Percentiles rank a stretch among this genome's conserved stretches.
These are phyloP conservation scores for Cyberlindnera bimundalis DNA, from an alignment of 805 yeast genomes.

Conservation along the genomic window DNA sequence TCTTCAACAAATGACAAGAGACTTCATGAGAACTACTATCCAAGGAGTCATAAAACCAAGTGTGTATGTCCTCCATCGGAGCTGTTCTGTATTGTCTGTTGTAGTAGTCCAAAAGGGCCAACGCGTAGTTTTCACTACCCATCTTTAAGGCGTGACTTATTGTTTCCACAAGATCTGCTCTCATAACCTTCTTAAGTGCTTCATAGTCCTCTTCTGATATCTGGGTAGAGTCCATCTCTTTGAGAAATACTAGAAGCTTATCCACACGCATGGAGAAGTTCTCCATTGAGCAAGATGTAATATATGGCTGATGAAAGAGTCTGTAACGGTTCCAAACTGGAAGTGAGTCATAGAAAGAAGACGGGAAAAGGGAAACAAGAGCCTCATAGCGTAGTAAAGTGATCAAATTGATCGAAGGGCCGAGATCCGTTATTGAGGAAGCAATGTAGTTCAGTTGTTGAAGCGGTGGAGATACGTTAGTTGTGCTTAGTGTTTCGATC, in stretches of 20 bases:
- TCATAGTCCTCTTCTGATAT: constrained; percentile 1
- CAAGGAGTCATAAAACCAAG: constrained; percentile 7
- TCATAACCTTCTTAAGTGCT: constrained; percentile 4
- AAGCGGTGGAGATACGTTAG: not conserved
- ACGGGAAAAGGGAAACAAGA: not conserved
- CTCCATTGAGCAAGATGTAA: constrained; percentile 1
- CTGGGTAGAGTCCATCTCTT: constrained; percentile 3
- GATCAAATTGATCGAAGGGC: not conserved
- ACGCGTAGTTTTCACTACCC: constrained; percentile 5
- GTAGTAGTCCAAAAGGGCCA: constrained; percentile 7
- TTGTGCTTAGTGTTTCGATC: not conserved
- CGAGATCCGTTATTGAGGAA: not conserved
- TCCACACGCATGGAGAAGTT: not conserved
- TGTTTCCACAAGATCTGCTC: constrained; percentile 11
- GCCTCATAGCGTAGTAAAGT: constrained; percentile 1
- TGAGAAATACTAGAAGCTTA: constrained; percentile 2
- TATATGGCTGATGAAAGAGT: constrained; percentile 7
- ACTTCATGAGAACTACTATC: not conserved
- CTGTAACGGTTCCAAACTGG: constrained; percentile 3
- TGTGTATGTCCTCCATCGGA: constrained; percentile 8
- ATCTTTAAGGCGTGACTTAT: constrained; percentile 2
- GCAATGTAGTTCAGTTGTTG: not conserved
- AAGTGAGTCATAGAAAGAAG: not conserved
- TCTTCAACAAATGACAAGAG: not conserved
- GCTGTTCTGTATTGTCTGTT: constrained; percentile 1